Conservation (phyloP, 2,329 filamentous ascomycete species). For the Nemania sp. region DNA sequence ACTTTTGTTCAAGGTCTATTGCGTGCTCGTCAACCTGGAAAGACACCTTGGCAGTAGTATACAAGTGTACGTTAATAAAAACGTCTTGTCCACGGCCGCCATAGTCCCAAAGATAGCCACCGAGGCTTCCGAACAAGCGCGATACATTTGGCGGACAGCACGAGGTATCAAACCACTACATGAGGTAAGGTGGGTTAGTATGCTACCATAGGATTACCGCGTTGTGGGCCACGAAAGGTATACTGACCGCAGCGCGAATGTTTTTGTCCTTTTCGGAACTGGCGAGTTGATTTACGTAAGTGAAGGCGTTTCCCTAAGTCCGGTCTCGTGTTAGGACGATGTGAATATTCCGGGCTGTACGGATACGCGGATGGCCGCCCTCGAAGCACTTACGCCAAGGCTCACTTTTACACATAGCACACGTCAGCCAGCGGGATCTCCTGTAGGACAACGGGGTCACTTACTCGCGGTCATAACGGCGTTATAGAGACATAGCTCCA, state of each 20-base stretch:
- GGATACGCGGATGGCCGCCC: too few relatives aligned
- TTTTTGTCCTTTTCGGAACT: slow-evolving; percentile 56
- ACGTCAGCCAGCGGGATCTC: background rate
- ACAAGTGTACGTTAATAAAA: slow-evolving; percentile 61
- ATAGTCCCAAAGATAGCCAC: slow-evolving; percentile 60
- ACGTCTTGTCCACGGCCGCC: slow-evolving; percentile 36
- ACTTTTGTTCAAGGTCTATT: slow-evolving; percentile 53
- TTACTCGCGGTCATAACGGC: slow-evolving; percentile 56
- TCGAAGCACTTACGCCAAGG: slow-evolving; percentile 41
- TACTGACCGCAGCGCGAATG: slow-evolving; percentile 47
- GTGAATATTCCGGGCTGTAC: too few relatives aligned
- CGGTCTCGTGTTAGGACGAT: background rate
- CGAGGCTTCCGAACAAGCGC: slow-evolving; percentile 58
- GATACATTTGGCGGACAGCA: slow-evolving; percentile 66
- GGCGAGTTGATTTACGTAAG: slow-evolving; percentile 65
- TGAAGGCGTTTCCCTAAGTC: slow-evolving; percentile 56
- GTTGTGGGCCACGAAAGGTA: background rate
- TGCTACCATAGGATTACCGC: background rate
- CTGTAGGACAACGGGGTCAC: background rate
- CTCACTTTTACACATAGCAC: slow-evolving; percentile 48
- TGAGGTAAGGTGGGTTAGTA: background rate
- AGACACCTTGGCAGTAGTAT: slow-evolving; percentile 52
- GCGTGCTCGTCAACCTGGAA: slow-evolving; percentile 44
- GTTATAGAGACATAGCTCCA: slow-evolving; percentile 66
- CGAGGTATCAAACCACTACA: slow-evolving; percentile 60